Base-by-base conservation (phyloP, 2,329 filamentous ascomycete genomes). In the Fusarium pseudonygamai region DNA sequence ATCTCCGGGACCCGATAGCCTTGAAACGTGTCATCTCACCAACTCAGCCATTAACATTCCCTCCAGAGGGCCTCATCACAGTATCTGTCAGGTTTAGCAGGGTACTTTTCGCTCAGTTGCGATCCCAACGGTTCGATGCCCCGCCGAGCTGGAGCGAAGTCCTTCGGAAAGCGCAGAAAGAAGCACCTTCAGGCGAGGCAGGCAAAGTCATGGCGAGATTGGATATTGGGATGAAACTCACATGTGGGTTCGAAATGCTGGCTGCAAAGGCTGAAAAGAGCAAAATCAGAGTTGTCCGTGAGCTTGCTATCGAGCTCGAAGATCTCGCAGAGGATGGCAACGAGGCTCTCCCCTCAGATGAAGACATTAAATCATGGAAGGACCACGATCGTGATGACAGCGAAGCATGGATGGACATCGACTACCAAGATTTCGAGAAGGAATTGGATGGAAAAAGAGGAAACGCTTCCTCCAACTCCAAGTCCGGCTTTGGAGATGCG, bases 231-330 rank as follows among this genome's bases (percentile, higher is more conserved):
- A 96, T 98, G 92, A 98, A 98, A 80, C 83, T 98, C 15, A 89
- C 94, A 0, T 95, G 92, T 75, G 96, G 96, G 1, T 95, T 97
- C 77, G 96, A 99, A 82, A 96, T 98, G 88, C 86, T 98, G 55
- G 83, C 94, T 1, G 84, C 85, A 15, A 90, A 93, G 74, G 87
- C 90, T 2, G 87, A 92, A 43, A 91, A 92, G 67, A 90, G 88
- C 72, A 90, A 94, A 73, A 93, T 88, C 73, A 87, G 91, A 14
- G 82, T 88, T 2, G 92, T 93, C 9, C 87, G 94, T 40, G 94
- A 97, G 81, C 89, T 97, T 40, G 89, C 90, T 32, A 85, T 97
- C 18, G 79, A 97, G 2, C 85, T 98, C 0, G 91, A 93, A 58
- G 94, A 97, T 77, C 76, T 97, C 5, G 87, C 90, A 14, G 90